Percentiles rank a stretch among this genome's conserved stretches.
Evolutionary conservation across 2,329 filamentous ascomycete species (phyloP).

Genomic region (Aureobasidium musti): DNA sequence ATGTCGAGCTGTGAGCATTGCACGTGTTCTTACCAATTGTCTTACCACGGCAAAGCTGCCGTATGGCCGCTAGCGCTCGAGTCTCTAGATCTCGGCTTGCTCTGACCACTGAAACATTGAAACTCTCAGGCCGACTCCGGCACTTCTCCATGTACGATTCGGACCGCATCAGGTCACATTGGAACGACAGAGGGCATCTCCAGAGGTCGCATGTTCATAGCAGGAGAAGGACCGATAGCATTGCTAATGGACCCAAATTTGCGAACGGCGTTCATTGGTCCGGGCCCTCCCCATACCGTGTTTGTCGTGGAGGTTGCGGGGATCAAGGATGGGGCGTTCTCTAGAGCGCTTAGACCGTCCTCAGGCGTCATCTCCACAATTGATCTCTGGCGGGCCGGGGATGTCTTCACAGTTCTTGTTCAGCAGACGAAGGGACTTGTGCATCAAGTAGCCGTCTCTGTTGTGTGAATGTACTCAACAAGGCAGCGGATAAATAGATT

Average conservation of each 20-base stretch:
- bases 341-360: neutral
- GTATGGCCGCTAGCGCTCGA: slow-evolving; percentile 22
- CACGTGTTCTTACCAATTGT: slow-evolving; percentile 9
- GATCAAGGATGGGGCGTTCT: slow-evolving; percentile 19
- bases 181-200: neutral
- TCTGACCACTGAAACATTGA: neutral
- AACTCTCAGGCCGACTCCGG: neutral
- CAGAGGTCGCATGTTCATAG: neutral
- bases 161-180: slow-evolving; percentile 21
- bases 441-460: neutral
- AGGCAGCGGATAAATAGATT: neutral
- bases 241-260: slow-evolving; percentile 19
- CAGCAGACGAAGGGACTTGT: neutral
- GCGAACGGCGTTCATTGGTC: slow-evolving; percentile 11
- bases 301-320: slow-evolving; percentile 14
- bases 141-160: neutral
- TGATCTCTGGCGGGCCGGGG: slow-evolving; percentile 4
- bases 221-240: slow-evolving; percentile 25
- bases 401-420: neutral
- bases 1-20: slow-evolving; percentile 27
- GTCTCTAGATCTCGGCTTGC: slow-evolving; percentile 14
- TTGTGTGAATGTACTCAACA: neutral
- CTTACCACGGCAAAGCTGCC: slow-evolving; percentile 20
- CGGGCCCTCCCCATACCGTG: slow-evolving; percentile 15
- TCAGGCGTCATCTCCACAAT: slow-evolving; percentile 19